Conservation (phyloP, 768 basidiomycete species). For the Collybia mongolica region DNA sequence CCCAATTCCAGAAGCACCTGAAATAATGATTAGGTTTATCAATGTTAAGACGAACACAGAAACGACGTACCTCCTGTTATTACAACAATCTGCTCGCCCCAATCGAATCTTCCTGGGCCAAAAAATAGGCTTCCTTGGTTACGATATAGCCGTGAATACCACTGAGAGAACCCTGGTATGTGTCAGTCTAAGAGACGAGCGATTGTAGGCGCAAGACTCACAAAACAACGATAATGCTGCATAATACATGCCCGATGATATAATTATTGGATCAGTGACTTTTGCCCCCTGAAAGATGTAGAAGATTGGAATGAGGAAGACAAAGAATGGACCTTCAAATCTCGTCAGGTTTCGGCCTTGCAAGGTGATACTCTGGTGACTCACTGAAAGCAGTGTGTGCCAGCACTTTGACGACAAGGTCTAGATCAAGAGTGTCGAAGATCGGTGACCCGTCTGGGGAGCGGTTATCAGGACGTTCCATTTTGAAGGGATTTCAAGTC, state of each 20-base stretch:
- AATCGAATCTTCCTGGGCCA: slow-evolving; percentile 63
- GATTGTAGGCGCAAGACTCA: slow-evolving; percentile 36
- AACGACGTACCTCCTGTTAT: slow-evolving; percentile 78
- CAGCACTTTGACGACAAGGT: slow-evolving; percentile 78
- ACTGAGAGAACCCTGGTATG: slow-evolving; percentile 59
- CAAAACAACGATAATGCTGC: slow-evolving; percentile 63
- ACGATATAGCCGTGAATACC: slow-evolving; percentile 71
- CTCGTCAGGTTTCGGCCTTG: background rate
- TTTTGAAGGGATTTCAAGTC: background rate
- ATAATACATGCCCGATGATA: slow-evolving; percentile 54
- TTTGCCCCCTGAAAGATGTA: slow-evolving; percentile 69
- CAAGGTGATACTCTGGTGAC: slow-evolving; percentile 18
- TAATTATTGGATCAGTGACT: slow-evolving; percentile 48
- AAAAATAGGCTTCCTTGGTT: slow-evolving; percentile 71
- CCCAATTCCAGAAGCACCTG: slow-evolving; percentile 89
- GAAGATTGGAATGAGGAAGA: slow-evolving; percentile 76
- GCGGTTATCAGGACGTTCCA: slow-evolving; percentile 26
- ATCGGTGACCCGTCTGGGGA: slow-evolving; percentile 44
- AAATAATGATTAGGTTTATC: background rate
- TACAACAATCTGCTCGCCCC: slow-evolving; percentile 87
- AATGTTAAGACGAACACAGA: background rate
- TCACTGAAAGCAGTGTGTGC: slow-evolving; percentile 77
- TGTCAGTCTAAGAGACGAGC: background rate
- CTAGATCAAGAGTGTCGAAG: slow-evolving; percentile 73
- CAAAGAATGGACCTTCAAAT: slow-evolving; percentile 79